Percentiles rank a stretch among this genome's conserved stretches.
These are phyloP conservation scores for Ogataea parapolymorpha DNA, from an alignment of 805 yeast genomes.

Conservation along the genomic window DNA sequence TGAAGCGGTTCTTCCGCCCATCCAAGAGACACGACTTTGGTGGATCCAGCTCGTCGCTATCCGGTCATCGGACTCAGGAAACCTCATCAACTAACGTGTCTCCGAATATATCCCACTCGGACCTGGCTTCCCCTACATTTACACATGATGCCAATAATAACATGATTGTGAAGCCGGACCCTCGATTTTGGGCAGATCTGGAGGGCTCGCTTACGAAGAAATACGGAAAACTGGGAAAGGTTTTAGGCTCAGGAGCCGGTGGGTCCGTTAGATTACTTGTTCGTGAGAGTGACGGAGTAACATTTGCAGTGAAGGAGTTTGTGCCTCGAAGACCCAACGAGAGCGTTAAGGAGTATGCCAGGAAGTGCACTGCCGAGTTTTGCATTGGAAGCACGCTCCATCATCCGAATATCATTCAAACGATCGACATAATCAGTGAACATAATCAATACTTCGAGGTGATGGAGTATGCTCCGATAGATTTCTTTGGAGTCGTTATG, in stretches of 20 bases:
- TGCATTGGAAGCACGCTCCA: slow-evolving; percentile 80
- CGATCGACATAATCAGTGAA: slow-evolving; percentile 69
- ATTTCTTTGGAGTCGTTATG: slow-evolving; percentile 85
- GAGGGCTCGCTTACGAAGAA: slow-evolving; percentile 54
- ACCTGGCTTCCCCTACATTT: slow-evolving; percentile 33
- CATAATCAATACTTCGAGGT: slow-evolving; percentile 72
- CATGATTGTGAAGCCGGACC: slow-evolving; percentile 38
- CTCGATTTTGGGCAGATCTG: slow-evolving; percentile 42
- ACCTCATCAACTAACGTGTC: slow-evolving; percentile 20
- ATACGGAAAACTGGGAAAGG: slow-evolving; percentile 72
- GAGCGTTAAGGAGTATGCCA: slow-evolving; percentile 71
- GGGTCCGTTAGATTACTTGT: slow-evolving; percentile 75
- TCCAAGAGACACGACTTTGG: slow-evolving; percentile 30
- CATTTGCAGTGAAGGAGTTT: slow-evolving; percentile 83
- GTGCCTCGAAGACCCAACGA: slow-evolving; percentile 70
- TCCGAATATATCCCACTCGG: slow-evolving; percentile 20
- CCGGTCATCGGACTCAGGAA: slow-evolving; percentile 28
- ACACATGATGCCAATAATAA: slow-evolving; percentile 39
- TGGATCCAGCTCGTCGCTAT: slow-evolving; percentile 25
- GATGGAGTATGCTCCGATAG: slow-evolving; percentile 84
- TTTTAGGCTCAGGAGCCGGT: slow-evolving; percentile 84
- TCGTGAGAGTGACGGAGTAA: slow-evolving; percentile 64
- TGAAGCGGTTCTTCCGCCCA: slow-evolving; percentile 71
- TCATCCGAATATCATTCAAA: slow-evolving; percentile 77
- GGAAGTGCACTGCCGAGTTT: slow-evolving; percentile 84